Percentiles rank a stretch among this genome's conserved stretches.
These are phyloP conservation scores for Ustanciosporium gigantosporum DNA, from an alignment of 1,284 basidiomycete species.

Conservation along the genomic window DNA sequence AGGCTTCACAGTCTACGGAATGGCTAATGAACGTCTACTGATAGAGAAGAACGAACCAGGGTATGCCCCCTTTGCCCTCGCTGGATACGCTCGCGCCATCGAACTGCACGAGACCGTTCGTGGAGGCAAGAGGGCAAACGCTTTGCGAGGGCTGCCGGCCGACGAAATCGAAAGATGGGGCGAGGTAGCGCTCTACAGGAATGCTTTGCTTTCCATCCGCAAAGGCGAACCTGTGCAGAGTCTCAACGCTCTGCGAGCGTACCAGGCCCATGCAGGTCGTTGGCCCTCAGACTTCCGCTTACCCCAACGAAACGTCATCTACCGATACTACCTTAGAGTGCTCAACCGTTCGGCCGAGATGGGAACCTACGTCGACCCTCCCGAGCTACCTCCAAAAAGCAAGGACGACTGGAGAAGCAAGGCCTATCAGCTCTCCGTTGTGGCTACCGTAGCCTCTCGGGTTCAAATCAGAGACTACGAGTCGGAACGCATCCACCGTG, in stretches of 20 bases:
- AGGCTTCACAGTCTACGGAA: slow-evolving; percentile 50
- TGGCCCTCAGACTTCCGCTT: slow-evolving; percentile 55
- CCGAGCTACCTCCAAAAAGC: slow-evolving; percentile 24
- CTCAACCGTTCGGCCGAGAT: slow-evolving; percentile 48
- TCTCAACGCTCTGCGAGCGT: slow-evolving; percentile 51
- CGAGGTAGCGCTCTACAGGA: slow-evolving; percentile 57
- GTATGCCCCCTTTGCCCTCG: slow-evolving; percentile 44
- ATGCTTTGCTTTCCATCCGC: slow-evolving; percentile 51
- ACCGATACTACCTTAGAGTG: slow-evolving; percentile 43
- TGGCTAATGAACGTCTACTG: slow-evolving; percentile 56
- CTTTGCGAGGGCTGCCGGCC: slow-evolving; percentile 47
- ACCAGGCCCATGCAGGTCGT: slow-evolving; percentile 54
- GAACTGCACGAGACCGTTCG: slow-evolving; percentile 54
- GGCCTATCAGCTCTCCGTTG: slow-evolving; percentile 48
- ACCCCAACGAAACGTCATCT: slow-evolving; percentile 56
- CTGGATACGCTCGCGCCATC: slow-evolving; percentile 53
- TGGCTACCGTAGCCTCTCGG: slow-evolving; percentile 43
- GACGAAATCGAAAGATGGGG: slow-evolving; percentile 59
- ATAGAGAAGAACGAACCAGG: slow-evolving; percentile 27
- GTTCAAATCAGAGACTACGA: slow-evolving; percentile 51
- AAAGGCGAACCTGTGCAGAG: slow-evolving; percentile 33
- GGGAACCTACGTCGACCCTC: slow-evolving; percentile 34
- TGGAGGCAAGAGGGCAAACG: slow-evolving; percentile 49
- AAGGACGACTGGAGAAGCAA: slow-evolving; percentile 49
- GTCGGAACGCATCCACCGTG: slow-evolving; percentile 34